Base-by-base conservation (phyloP, 805 yeast species). In the Candida xiaguanensis region DNA sequence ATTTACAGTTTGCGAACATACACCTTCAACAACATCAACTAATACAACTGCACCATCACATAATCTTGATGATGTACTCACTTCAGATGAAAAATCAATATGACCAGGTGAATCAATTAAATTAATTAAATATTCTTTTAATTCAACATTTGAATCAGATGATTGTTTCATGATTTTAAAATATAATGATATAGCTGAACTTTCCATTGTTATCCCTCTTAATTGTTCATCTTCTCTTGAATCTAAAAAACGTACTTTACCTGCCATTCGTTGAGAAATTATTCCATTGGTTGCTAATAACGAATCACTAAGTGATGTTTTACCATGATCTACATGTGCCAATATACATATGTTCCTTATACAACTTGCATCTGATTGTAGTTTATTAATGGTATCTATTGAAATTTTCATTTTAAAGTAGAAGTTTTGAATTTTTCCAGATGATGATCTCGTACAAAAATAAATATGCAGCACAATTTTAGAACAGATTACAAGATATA, bases 81-180 rank as follows among this genome's bases (percentile, higher is more conserved):
- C 99, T 56, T 93, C 99, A 9, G 95, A 84, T 1, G 95, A 84
- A 59, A 93, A 93, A 63, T 93, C 99, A 43, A 93, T 88, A 53
- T 93, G 99, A n/a, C 99, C 99, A 0, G 99, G 99, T 0, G 98
- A 91, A 61, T 93, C 99, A 42, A 93, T 91, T 51, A 93, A 73
- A 56, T 93, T 93, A 55, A 93, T 83, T 40, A 93, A 65, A 61
- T 86, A 85, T 54, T 93, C 96, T 30, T 77, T 78, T 28, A 82
- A 75, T 5, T 65, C 72, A 20, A 35, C 40, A 7, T 46, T 51
- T 40, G 64, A 65, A 1, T 34, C 45, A 38, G 62, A 58, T 18
- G 3, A 3, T 14, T 53, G 45, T 42, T 70, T 59, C 45, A 82
- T 63, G 3, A 88, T 80, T 53, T 83, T 79, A 63, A 91, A 93